Evolutionary conservation across 495 filamentous ascomycete genomes (phyloP).

Genomic region (Neurospora sp.): DNA sequence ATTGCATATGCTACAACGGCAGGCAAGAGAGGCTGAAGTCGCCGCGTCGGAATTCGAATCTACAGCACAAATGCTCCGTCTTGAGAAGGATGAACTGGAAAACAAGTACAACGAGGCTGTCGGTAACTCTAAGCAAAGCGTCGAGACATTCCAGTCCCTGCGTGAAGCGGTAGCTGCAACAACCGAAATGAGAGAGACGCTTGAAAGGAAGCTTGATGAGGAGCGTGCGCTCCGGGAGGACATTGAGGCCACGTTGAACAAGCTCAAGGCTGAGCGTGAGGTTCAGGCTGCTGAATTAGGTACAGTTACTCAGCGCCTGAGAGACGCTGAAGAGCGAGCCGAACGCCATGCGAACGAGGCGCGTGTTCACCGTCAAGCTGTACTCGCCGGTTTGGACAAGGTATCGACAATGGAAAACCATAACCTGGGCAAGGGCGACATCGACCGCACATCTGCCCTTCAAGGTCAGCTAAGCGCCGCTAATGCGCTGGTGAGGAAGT

Average conservation of each 20-base stretch:
- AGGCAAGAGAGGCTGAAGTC: constrained; percentile 67
- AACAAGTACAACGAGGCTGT: constrained; percentile 58
- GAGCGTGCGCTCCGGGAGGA: constrained; percentile 66
- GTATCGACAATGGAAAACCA: constrained; percentile 42
- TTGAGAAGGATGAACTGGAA: constrained; percentile 76
- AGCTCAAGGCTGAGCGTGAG: constrained; percentile 78
- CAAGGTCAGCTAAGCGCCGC: constrained; percentile 72
- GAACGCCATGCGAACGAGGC: constrained; percentile 83
- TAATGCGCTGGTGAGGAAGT: constrained; percentile 69
- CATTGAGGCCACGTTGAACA: constrained; percentile 67
- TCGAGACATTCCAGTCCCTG: constrained; percentile 60
- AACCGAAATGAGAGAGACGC: constrained; percentile 55
- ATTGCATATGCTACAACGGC: constrained; percentile 63
- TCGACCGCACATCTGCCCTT: constrained; percentile 67
- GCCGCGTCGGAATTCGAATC: constrained; percentile 64
- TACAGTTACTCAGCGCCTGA: constrained; percentile 56
- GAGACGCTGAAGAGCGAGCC: constrained; percentile 84
- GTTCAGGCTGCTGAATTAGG: constrained; percentile 73
- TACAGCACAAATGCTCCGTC: constrained; percentile 55
- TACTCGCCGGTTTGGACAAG: constrained; percentile 74
- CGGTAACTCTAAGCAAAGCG: constrained; percentile 57
- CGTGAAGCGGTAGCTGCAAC: constrained; percentile 72
- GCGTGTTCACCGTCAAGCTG: constrained; percentile 69
- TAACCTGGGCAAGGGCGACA: constrained; percentile 43
- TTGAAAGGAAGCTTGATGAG: constrained; percentile 78